Base-by-base conservation (phyloP, 768 basidiomycete genomes). In the Tulasnella sp. region DNA sequence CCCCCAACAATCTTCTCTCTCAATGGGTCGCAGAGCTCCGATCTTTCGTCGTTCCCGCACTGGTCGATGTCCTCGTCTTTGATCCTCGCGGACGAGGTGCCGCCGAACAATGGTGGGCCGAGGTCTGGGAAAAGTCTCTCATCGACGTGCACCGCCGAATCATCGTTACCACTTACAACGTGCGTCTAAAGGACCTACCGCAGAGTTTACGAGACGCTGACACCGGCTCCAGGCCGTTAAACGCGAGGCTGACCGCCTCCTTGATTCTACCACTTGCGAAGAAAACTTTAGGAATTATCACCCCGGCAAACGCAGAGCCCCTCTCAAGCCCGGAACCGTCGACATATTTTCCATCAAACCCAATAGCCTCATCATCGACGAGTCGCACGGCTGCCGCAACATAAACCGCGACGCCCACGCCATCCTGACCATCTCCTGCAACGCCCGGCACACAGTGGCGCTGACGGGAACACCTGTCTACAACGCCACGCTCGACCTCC, bases 21-120 rank as follows among this genome's bases (percentile, higher is more conserved):
- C 73, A 74, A n/a, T 74, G 73, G 73, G 39, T 20, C 23, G 3
- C 39, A 39, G 73, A 74, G 46, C 73, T 40, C 26, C 29, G 42
- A 11, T 18, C 32, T 5, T 74, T 74, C 42, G 39, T 74, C 29
- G 18, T 48, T 18, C 39, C 29, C 3, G 37, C 32, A 5, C 40
- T 29, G 3, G 18, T 39, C 5, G 73, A 74, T 35, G n/a, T 74
- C 26, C 42, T 74, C 9, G 23, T 74, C 32, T 74, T 44, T 32
- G 46, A 74, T n/a, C 39, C 70, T 29, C 16, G 29, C 5, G 29
- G 18, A 71, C 70, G 18, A 16, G 35, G 18, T 11, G 70, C 40
- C 35, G 70, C 70, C 6, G 70, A 71, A 20, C 4, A 42, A 29
- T 71, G 70, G 70, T 18, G 16, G 51, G 51, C 16, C 51, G 70